A percentile compares a stretch with the other conserved stretches of the same genome.
Evolutionary conservation across 495 filamentous ascomycete species (phyloP).

Genomic region (Aspergillus wentii): DNA sequence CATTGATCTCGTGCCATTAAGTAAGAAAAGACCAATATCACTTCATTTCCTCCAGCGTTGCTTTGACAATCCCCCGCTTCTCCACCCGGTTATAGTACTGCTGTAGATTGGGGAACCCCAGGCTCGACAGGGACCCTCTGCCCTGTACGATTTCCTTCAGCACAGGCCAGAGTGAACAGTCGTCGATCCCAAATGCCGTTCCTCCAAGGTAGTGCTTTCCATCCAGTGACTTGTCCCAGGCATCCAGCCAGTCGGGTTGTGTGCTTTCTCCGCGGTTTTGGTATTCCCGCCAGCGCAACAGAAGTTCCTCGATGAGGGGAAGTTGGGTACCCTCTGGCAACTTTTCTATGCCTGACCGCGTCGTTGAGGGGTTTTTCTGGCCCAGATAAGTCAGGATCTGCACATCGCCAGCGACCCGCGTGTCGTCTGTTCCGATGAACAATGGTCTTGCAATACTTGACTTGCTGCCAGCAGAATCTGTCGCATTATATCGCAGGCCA

Average conservation of each 20-base stretch:
- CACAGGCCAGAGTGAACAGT: constrained; percentile 70
- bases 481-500: constrained; percentile 45
- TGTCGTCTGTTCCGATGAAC: constrained; percentile 25
- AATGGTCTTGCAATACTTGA: constrained; percentile 11
- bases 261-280: constrained; percentile 7
- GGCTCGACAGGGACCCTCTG: constrained; percentile 20
- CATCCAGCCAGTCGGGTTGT: constrained; percentile 18
- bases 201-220: constrained; percentile 55
- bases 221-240: constrained; percentile 46
- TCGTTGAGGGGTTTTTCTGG: constrained; percentile 14
- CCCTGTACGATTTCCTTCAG: constrained; percentile 51
- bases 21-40: too few species aligned
- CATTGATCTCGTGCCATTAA: not conserved
- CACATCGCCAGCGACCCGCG: constrained; percentile 26
- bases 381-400: constrained; percentile 28
- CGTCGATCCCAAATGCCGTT: constrained; percentile 51
- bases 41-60: constrained; percentile 32
- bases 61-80: constrained; percentile 43
- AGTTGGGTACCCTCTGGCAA: constrained; percentile 29
- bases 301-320: constrained; percentile 26
- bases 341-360: constrained; percentile 26
- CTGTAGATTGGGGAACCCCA: constrained; percentile 37
- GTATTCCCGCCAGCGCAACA: constrained; percentile 26
- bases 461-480: not conserved
- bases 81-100: constrained; percentile 49